A percentile compares a stretch with the other conserved stretches of the same genome.
Evolutionary conservation across 768 basidiomycete species (phyloP).

Genomic region (Rhizopogon vinicolor): DNA sequence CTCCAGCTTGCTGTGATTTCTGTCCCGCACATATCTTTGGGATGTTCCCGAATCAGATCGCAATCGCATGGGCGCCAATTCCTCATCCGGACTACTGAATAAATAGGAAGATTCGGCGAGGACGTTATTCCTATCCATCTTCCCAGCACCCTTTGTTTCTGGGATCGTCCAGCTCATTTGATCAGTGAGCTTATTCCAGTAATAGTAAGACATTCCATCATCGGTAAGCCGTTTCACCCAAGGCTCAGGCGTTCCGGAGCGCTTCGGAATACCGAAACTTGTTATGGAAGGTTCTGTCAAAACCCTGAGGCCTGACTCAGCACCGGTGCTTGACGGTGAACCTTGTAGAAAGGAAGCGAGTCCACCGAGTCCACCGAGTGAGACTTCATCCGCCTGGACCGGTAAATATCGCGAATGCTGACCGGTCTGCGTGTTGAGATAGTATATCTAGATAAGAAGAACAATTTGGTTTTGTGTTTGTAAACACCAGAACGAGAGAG

Average conservation of each 20-base stretch:
- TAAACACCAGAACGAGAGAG: neutral
- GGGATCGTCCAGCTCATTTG: constrained; percentile 68
- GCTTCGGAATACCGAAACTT: constrained; percentile 58
- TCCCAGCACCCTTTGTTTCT: constrained; percentile 28
- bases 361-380: constrained; percentile 59
- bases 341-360: constrained; percentile 49
- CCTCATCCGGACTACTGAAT: constrained; percentile 16
- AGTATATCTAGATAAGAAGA: constrained; percentile 70
- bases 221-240: constrained; percentile 80
- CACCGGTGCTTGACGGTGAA: constrained; percentile 51
- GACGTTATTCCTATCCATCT: constrained; percentile 27
- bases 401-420: constrained; percentile 84
- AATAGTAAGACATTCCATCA: constrained; percentile 79
- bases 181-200: constrained; percentile 67
- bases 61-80: constrained; percentile 18
- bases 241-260: constrained; percentile 67
- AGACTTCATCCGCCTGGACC: constrained; percentile 59
- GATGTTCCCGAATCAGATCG: constrained; percentile 32
- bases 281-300: constrained; percentile 33
- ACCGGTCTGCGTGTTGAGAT: constrained; percentile 87
- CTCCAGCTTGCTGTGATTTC: constrained; percentile 28
- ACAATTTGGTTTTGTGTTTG: neutral
- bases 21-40: constrained; percentile 21
- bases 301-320: constrained; percentile 39
- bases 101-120: constrained; percentile 27